Evolutionary conservation across 345 rosid species (phyloP).

Genomic region (Lepidium didymum): DNA sequence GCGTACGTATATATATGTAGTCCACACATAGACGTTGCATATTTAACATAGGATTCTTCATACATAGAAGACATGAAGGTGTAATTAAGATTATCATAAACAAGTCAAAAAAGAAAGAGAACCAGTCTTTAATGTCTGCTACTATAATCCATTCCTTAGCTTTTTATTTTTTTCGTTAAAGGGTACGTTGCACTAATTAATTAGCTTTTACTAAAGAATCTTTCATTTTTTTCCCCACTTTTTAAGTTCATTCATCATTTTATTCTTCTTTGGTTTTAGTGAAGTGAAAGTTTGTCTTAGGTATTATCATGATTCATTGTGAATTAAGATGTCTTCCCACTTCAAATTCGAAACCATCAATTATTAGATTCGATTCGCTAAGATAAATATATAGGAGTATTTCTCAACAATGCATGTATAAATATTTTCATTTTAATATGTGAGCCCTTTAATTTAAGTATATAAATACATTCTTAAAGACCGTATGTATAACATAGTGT

Average conservation of each 20-base stretch:
- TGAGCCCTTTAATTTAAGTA: neutral
- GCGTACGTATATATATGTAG: neutral
- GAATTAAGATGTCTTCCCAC: conserved; percentile 4
- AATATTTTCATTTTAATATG: neutral
- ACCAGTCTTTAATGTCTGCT: conserved; percentile 66
- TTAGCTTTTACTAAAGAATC: conserved; percentile 74
- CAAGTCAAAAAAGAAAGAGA: conserved; percentile 64
- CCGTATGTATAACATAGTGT: neutral
- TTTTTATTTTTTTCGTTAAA: conserved; percentile 19
- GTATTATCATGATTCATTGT: conserved; percentile 19
- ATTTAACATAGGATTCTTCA: conserved; percentile 23
- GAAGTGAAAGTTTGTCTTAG: conserved; percentile 47
- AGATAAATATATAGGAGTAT: neutral
- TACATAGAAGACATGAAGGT: conserved; percentile 9
- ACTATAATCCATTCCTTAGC: conserved; percentile 56
- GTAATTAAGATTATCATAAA: conserved; percentile 29
- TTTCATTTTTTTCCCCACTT: conserved; percentile 39
- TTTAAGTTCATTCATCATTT: conserved; percentile 49
- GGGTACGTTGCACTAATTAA: conserved; percentile 28
- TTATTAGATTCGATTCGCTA: conserved; percentile 3
- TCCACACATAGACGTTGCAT: neutral
- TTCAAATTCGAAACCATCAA: conserved; percentile 11
- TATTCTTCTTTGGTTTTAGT: conserved; percentile 56
- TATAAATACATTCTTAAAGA: neutral
- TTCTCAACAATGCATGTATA: neutral